Conservation (phyloP, 2,329 filamentous ascomycete species). For the Hymenoscyphus repandus region DNA sequence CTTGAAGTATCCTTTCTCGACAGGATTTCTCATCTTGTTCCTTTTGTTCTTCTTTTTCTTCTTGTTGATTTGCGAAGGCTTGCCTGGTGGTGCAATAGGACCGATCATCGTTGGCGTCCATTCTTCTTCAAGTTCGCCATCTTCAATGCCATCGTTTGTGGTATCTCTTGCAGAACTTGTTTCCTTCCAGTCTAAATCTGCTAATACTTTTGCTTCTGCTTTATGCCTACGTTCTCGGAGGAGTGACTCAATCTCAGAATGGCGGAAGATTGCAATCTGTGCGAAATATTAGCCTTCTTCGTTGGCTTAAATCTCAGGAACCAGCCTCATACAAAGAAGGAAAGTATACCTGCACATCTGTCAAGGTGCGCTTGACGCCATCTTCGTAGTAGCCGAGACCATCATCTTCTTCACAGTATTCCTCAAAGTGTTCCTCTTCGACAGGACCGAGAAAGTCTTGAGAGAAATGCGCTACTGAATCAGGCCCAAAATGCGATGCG, state of each 20-base stretch:
- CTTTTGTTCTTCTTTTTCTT: slow-evolving; percentile 21
- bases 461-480: slow-evolving; percentile 50
- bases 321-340: neutral
- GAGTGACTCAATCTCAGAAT: slow-evolving; percentile 76
- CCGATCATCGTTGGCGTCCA: slow-evolving; percentile 7
- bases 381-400: slow-evolving; percentile 80
- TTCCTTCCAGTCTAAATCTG: neutral
- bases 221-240: slow-evolving; percentile 45
- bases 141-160: slow-evolving; percentile 8
- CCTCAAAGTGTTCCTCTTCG: slow-evolving; percentile 38
- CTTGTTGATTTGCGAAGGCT: slow-evolving; percentile 14
- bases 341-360: slow-evolving; percentile 56
- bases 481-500: slow-evolving; percentile 23
- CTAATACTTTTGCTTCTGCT: slow-evolving; percentile 14
- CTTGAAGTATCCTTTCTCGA: slow-evolving; percentile 31
- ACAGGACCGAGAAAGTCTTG: slow-evolving; percentile 42
- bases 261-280: slow-evolving; percentile 80
- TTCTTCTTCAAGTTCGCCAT: slow-evolving; percentile 9
- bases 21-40: slow-evolving; percentile 18
- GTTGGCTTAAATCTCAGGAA: neutral
- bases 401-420: slow-evolving; percentile 50
- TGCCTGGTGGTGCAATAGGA: neutral
- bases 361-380: slow-evolving; percentile 82
- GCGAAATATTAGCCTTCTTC: neutral
- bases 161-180: slow-evolving; percentile 4